Percentiles rank a stretch among this genome's conserved stretches.
These are phyloP conservation scores for Leucocoprinus leucothites DNA, from an alignment of 768 basidiomycete genomes.

Conservation along the genomic window DNA sequence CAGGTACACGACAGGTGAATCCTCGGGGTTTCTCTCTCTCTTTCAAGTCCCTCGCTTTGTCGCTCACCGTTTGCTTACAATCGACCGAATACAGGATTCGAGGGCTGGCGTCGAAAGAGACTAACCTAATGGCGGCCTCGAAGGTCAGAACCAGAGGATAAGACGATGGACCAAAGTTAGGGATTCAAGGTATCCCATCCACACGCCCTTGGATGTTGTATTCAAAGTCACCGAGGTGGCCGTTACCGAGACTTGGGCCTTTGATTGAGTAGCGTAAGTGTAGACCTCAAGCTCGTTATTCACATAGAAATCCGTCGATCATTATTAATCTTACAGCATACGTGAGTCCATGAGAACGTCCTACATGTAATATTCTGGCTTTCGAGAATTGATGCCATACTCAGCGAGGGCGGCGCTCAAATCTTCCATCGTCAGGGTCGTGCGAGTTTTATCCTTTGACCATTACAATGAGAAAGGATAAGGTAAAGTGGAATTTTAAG, in stretches of 20 bases:
- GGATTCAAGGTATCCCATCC: conserved; percentile 9
- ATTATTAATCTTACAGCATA: neutral
- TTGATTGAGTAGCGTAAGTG: neutral
- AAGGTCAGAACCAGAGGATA: no score
- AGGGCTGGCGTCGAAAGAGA: no score
- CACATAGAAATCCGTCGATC: neutral
- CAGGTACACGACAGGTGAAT: no score
- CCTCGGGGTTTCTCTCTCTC: no score
- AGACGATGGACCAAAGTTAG: no score
- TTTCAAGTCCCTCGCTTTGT: no score
- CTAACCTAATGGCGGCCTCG: no score
- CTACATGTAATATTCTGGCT: conserved; percentile 91
- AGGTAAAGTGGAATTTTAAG: conserved; percentile 25
- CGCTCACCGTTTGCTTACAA: no score
- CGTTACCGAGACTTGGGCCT: conserved; percentile 1
- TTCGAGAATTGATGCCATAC: conserved; percentile 91
- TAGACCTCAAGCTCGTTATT: neutral
- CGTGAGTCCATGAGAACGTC: neutral
- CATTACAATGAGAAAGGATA: neutral
- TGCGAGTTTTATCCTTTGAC: conserved; percentile 81
- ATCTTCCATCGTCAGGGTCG: conserved; percentile 97
- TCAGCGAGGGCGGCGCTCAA: conserved; percentile 90
- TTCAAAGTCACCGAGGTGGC: conserved; percentile 19
- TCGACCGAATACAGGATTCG: no score
- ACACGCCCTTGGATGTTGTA: conserved; percentile 16